Percentiles rank a stretch among this genome's conserved stretches.
Evolutionary conservation across 768 basidiomycete species (phyloP).

Genomic region (Podaxis sp.): DNA sequence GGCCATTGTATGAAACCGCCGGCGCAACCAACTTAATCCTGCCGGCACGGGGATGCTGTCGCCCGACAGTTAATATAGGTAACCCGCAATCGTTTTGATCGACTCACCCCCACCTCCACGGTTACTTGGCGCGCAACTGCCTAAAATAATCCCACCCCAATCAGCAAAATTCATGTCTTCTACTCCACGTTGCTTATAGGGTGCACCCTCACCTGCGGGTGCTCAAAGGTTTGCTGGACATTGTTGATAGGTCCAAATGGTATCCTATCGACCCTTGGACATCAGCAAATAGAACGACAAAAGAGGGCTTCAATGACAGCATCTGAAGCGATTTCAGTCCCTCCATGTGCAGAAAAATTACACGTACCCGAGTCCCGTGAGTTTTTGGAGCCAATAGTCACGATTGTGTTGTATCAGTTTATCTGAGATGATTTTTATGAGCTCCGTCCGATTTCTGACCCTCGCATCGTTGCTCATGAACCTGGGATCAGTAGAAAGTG

Average conservation of each 20-base stretch:
- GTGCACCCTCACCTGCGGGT: conserved; percentile 56
- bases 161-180: conserved; percentile 12
- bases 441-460: conserved; percentile 70
- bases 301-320: not conserved
- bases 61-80: conserved; percentile 19
- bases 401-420: conserved; percentile 55
- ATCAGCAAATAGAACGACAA: not conserved
- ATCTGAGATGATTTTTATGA: conserved; percentile 66
- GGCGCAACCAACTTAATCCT: conserved; percentile 79
- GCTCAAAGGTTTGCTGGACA: conserved; percentile 84
- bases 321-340: not conserved
- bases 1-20: conserved; percentile 79
- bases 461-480: conserved; percentile 76
- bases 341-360: not conserved
- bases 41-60: conserved; percentile 71
- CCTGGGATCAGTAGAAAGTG: conserved; percentile 55
- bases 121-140: conserved; percentile 74
- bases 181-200: conserved; percentile 10
- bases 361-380: conserved; percentile 79
- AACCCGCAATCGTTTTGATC: conserved; percentile 1
- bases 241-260: conserved; percentile 93
- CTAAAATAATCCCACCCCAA: conserved; percentile 30
- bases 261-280: conserved; percentile 42
- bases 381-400: conserved; percentile 70
- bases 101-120: conserved; percentile 73